Evolutionary conservation across 129 eudicot genomes (phyloP).

Genomic region (Arctium lappa): DNA sequence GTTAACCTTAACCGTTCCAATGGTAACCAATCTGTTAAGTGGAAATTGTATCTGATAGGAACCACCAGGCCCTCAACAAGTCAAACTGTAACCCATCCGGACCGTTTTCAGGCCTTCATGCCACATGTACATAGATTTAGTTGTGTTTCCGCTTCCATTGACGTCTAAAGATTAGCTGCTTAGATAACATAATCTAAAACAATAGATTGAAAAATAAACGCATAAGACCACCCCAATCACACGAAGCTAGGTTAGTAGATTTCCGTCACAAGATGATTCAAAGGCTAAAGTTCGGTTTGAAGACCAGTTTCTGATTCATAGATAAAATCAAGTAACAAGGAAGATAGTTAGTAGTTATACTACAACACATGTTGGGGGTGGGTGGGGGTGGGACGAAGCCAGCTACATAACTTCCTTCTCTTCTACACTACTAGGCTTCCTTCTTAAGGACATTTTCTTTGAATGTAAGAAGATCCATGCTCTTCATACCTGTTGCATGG

Average conservation of each 20-base stretch:
- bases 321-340: no score
- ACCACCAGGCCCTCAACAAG: background rate
- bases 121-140: background rate
- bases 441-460: slow-evolving; percentile 88
- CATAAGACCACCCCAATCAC: background rate
- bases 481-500: slow-evolving; percentile 67
- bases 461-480: slow-evolving; percentile 88
- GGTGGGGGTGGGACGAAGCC: no score
- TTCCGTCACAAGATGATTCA: background rate
- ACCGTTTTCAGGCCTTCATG: background rate
- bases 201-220: background rate
- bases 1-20: no score
- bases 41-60: no score
- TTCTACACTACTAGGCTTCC: background rate
- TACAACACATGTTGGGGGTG: background rate
- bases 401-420: background rate
- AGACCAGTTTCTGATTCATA: no score
- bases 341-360: background rate
- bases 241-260: background rate
- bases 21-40: no score
- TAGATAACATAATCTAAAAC: background rate
- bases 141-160: background rate
- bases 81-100: background rate
- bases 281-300: background rate
- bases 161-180: background rate